Conservation (phyloP, 2,329 filamentous ascomycete species). For the Microcyclosporella mali region DNA sequence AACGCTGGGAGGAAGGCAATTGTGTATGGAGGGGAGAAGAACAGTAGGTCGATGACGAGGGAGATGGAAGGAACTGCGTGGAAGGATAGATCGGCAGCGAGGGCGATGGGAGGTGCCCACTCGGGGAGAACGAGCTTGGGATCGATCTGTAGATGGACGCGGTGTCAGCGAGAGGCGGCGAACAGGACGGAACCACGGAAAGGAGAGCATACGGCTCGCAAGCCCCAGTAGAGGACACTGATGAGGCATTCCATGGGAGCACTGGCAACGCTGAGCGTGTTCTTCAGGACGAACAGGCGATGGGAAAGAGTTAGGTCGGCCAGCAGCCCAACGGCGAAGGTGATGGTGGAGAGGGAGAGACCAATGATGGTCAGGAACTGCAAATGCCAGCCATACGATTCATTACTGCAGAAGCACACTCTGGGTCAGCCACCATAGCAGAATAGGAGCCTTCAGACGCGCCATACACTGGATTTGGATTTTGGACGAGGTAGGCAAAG, state of each 20-base stretch:
- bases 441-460: not conserved
- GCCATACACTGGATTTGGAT: constrained; percentile 34
- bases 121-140: constrained; percentile 50
- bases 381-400: constrained; percentile 61
- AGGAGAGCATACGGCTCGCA: constrained; percentile 45
- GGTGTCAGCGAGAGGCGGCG: constrained; percentile 2
- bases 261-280: constrained; percentile 57
- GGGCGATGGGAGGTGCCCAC: constrained; percentile 34
- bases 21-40: constrained; percentile 68
- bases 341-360: constrained; percentile 54
- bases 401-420: constrained; percentile 39
- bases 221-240: constrained; percentile 65
- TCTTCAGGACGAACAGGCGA: constrained; percentile 60
- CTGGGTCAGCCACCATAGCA: constrained; percentile 3
- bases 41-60: constrained; percentile 57
- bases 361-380: constrained; percentile 72
- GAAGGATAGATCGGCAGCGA: constrained; percentile 57
- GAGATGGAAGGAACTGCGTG: constrained; percentile 62
- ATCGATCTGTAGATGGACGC: constrained; percentile 30
- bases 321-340: constrained; percentile 56
- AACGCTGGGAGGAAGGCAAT: constrained; percentile 56
- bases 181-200: not conserved
- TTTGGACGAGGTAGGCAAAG: constrained; percentile 36
- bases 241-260: constrained; percentile 67
- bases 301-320: constrained; percentile 58